Evolutionary conservation across 306 rosid genomes (phyloP).

Genomic region (Castanea crenata): DNA sequence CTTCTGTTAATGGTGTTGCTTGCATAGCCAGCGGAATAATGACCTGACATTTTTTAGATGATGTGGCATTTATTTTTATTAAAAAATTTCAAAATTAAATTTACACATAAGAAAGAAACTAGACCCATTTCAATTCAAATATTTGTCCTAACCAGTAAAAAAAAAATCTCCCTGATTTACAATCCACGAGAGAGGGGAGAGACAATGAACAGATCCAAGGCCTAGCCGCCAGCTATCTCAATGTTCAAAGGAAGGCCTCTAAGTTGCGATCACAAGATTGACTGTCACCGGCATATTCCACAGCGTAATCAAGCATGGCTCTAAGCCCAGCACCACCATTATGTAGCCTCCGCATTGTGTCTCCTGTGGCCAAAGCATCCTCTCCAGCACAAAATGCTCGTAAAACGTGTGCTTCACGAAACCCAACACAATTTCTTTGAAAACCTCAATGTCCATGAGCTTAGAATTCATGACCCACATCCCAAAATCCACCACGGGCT

Average conservation of each 20-base stretch:
- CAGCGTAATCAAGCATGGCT: constrained; percentile 76
- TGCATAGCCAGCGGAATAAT: no score
- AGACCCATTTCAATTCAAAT: no score
- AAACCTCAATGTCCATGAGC: constrained; percentile 39
- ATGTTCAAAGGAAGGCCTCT: constrained; percentile 48
- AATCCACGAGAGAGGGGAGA: no score
- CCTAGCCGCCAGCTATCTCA: constrained; percentile 46
- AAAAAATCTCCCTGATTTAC: no score
- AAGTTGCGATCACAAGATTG: constrained; percentile 59
- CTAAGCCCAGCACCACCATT: constrained; percentile 65
- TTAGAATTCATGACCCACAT: constrained; percentile 70
- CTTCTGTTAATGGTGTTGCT: no score
- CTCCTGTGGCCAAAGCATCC: constrained; percentile 44
- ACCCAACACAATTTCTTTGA: constrained; percentile 19
- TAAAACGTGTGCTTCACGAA: constrained; percentile 41
- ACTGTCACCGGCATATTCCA: constrained; percentile 75
- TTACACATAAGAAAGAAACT: no score
- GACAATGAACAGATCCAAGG: no score
- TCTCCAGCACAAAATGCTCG: constrained; percentile 83
- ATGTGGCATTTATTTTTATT: no score
- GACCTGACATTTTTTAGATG: no score
- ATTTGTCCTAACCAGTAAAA: no score
- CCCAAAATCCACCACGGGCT: constrained; percentile 77
- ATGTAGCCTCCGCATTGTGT: constrained; percentile 34
- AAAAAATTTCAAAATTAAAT: no score